A percentile compares a stretch with the other conserved stretches of the same genome.
phyloP scores from a whole-genome alignment of 805 yeast species.

The Saturnispora sekii region DNA sequence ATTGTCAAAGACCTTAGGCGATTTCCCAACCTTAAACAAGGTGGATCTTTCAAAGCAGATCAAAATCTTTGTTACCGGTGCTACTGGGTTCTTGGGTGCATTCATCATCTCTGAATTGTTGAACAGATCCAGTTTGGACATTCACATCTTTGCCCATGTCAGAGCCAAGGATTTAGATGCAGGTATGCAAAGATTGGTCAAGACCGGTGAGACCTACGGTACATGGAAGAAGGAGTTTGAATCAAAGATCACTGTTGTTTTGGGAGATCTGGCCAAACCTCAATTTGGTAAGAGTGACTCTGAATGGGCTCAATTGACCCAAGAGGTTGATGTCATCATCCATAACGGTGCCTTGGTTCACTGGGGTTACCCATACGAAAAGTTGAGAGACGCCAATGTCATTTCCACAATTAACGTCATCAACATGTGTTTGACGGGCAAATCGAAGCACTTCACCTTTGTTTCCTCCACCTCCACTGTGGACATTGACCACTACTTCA shows the following conservation, averaged over 20 bases:
- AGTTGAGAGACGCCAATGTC: slow-evolving; percentile 88
- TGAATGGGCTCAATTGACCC: slow-evolving; percentile 49
- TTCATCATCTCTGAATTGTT: slow-evolving; percentile 74
- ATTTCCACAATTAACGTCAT: slow-evolving; percentile 77
- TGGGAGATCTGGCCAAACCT: slow-evolving; percentile 72
- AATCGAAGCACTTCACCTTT: slow-evolving; percentile 77
- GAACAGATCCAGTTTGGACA: slow-evolving; percentile 32
- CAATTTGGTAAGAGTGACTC: slow-evolving; percentile 57
- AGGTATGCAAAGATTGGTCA: slow-evolving; percentile 68
- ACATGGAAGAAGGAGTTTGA: slow-evolving; percentile 59
- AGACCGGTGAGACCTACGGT: slow-evolving; percentile 76
- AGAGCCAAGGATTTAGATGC: slow-evolving; percentile 63
- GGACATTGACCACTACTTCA: slow-evolving; percentile 74
- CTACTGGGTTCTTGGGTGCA: slow-evolving; percentile 93
- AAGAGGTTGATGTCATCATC: slow-evolving; percentile 66
- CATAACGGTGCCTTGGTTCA: slow-evolving; percentile 98
- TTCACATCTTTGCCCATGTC: slow-evolving; percentile 78
- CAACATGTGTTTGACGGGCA: slow-evolving; percentile 67
- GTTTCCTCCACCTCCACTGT: slow-evolving; percentile 93
- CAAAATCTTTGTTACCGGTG: slow-evolving; percentile 81
- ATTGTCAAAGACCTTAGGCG: slow-evolving; percentile 32
- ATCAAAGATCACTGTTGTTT: slow-evolving; percentile 52
- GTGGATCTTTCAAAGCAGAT: slow-evolving; percentile 18
- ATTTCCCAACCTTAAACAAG: slow-evolving; percentile 35
- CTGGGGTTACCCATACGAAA: slow-evolving; percentile 94